phyloP scores from a whole-genome alignment of 805 yeast genomes.

The Hanseniaspora valbyensis region DNA sequence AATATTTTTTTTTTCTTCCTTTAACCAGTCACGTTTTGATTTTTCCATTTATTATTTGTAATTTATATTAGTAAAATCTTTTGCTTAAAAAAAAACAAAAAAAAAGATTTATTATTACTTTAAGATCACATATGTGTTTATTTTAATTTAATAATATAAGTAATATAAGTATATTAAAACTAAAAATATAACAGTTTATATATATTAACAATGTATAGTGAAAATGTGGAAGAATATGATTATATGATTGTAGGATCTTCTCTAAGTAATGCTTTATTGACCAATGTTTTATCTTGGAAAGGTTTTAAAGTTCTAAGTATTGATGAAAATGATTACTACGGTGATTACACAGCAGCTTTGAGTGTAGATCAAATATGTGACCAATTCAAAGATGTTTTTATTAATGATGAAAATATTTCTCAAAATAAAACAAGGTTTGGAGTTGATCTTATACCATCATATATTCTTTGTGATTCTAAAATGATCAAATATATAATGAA shows the following conservation, averaged over 20 bases:
- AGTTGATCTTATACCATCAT: constrained; percentile 74
- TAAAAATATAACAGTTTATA: too few species aligned
- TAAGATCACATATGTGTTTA: too few species aligned
- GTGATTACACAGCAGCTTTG: constrained; percentile 76
- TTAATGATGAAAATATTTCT: constrained; percentile 19
- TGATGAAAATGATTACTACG: constrained; percentile 75
- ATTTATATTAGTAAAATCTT: background rate
- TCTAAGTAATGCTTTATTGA: constrained; percentile 70
- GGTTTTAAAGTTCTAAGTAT: constrained; percentile 92
- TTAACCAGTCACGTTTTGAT: background rate
- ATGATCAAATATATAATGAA: constrained; percentile 44
- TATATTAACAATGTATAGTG: too few species aligned
- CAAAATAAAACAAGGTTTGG: constrained; percentile 56
- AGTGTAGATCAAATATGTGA: constrained; percentile 74
- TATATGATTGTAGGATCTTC: constrained; percentile 92
- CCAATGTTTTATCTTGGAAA: constrained; percentile 94
- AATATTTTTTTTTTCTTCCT: background rate
- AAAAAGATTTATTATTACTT: background rate
- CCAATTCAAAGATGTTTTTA: constrained; percentile 70
- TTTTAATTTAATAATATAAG: too few species aligned
- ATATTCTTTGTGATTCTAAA: constrained; percentile 85
- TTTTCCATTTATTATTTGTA: background rate
- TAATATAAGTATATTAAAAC: too few species aligned
- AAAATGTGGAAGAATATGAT: constrained; percentile 59
- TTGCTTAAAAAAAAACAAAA: too few species aligned